A percentile compares a stretch with the other conserved stretches of the same genome.
These are phyloP conservation scores for Diutina siamensis DNA, from an alignment of 1,139 yeast species.

Conservation along the genomic window DNA sequence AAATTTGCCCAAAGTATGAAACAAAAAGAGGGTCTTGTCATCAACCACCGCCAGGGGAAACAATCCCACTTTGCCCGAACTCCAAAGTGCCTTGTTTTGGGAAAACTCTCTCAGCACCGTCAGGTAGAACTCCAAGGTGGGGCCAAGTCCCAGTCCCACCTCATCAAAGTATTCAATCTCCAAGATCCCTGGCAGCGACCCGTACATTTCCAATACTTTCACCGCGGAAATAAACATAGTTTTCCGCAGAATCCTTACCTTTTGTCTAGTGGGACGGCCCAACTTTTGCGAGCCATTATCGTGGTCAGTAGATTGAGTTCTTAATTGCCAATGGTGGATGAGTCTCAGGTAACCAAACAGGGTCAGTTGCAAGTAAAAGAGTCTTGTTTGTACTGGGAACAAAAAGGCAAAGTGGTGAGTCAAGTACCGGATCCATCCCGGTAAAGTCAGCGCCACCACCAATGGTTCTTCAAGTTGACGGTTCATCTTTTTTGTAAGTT, in stretches of 20 bases:
- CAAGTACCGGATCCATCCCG: slow-evolving; percentile 72
- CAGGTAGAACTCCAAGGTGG: slow-evolving; percentile 87
- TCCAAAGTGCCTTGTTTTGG: slow-evolving; percentile 19
- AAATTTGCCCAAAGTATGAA: slow-evolving; percentile 66
- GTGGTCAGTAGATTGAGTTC: slow-evolving; percentile 8
- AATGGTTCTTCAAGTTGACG: slow-evolving; percentile 86
- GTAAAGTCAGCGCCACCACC: slow-evolving; percentile 76
- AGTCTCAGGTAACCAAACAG: slow-evolving; percentile 87
- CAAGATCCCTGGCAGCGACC: slow-evolving; percentile 66
- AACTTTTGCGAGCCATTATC: slow-evolving; percentile 8
- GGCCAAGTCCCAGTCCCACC: slow-evolving; percentile 95
- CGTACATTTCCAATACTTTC: slow-evolving; percentile 68
- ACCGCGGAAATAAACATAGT: slow-evolving; percentile 68
- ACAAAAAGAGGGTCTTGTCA: slow-evolving; percentile 36
- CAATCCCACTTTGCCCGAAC: slow-evolving; percentile 33
- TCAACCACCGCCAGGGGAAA: slow-evolving; percentile 53
- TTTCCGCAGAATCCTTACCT: slow-evolving; percentile 65
- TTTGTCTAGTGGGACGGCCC: slow-evolving; percentile 74
- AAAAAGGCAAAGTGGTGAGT: slow-evolving; percentile 70
- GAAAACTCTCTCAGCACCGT: slow-evolving; percentile 68
- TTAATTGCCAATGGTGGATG: slow-evolving; percentile 53
- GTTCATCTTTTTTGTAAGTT: slow-evolving; percentile 75
- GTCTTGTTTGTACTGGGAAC: slow-evolving; percentile 75
- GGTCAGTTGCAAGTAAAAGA: slow-evolving; percentile 71
- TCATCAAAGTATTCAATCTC: slow-evolving; percentile 88